These are phyloP conservation scores for Coemansia sp. DNA, from an alignment of 192 early-diverging fungal species.

Conservation along the genomic window DNA sequence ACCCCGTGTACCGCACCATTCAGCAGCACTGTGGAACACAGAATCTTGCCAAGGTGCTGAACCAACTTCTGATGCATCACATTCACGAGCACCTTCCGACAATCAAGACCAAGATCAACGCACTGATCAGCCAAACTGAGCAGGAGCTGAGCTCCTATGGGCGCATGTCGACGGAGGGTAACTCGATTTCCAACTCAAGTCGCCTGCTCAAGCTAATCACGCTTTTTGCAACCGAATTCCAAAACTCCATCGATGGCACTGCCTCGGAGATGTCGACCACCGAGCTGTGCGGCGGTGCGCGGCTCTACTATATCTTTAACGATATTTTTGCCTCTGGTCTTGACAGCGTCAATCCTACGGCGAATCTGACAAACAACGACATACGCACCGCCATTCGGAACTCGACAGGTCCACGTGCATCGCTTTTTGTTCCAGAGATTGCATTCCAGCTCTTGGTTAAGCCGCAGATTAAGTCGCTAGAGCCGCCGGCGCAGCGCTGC, in stretches of 20 bases:
- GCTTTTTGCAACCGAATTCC: slow-evolving; percentile 75
- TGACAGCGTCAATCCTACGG: slow-evolving; percentile 70
- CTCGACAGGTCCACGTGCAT: slow-evolving; percentile 75
- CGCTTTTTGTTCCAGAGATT: slow-evolving; percentile 82
- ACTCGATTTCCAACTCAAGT: slow-evolving; percentile 36
- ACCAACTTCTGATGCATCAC: slow-evolving; percentile 75
- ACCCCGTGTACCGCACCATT: slow-evolving; percentile 72
- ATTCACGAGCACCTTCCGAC: slow-evolving; percentile 78
- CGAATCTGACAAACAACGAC: slow-evolving; percentile 68
- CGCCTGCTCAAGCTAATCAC: slow-evolving; percentile 70
- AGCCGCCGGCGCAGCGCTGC: slow-evolving; percentile 74
- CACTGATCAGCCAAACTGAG: slow-evolving; percentile 74
- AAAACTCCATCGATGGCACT: slow-evolving; percentile 77
- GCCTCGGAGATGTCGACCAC: slow-evolving; percentile 69
- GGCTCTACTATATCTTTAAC: slow-evolving; percentile 83
- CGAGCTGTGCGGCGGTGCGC: slow-evolving; percentile 78
- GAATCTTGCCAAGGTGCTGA: slow-evolving; percentile 67
- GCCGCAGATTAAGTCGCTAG: slow-evolving; percentile 75
- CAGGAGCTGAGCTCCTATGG: slow-evolving; percentile 73
- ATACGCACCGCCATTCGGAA: slow-evolving; percentile 84
- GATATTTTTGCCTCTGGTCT: slow-evolving; percentile 73
- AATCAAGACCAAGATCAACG: slow-evolving; percentile 73
- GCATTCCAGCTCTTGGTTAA: slow-evolving; percentile 83
- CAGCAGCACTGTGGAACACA: slow-evolving; percentile 71
- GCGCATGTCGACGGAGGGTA: slow-evolving; percentile 33